Evolutionary conservation across 257 asterid species (phyloP).

Genomic region (Lavandula angustifolia): DNA sequence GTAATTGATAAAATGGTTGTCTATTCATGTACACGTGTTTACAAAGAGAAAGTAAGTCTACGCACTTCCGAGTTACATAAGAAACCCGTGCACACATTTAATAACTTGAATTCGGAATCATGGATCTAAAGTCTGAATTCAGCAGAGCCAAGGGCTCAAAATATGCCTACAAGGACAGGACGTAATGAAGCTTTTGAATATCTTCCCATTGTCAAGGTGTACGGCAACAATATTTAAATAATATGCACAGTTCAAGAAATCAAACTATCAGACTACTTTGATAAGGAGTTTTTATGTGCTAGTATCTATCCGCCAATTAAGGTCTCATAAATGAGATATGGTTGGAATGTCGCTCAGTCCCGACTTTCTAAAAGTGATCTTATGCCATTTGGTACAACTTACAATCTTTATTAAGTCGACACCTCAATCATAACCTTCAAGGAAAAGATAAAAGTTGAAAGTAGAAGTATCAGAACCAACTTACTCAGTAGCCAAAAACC

Average conservation of each 20-base stretch:
- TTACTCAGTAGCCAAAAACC: slow-evolving; percentile 94
- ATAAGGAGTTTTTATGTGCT: background rate
- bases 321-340: background rate
- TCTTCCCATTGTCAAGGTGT: background rate
- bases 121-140: background rate
- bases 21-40: background rate
- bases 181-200: background rate
- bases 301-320: background rate
- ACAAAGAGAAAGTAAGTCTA: background rate
- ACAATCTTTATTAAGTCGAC: background rate
- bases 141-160: background rate
- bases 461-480: slow-evolving; percentile 31
- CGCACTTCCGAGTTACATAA: background rate
- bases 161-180: background rate
- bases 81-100: slow-evolving; percentile 5
- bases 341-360: background rate
- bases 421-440: slow-evolving; percentile 4
- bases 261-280: background rate
- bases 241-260: background rate
- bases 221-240: background rate
- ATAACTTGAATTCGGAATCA: background rate
- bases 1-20: background rate
- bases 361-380: background rate
- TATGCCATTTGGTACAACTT: background rate
- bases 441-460: background rate